Base-by-base conservation (phyloP, 495 filamentous ascomycete species). In the Penicillium steckii region DNA sequence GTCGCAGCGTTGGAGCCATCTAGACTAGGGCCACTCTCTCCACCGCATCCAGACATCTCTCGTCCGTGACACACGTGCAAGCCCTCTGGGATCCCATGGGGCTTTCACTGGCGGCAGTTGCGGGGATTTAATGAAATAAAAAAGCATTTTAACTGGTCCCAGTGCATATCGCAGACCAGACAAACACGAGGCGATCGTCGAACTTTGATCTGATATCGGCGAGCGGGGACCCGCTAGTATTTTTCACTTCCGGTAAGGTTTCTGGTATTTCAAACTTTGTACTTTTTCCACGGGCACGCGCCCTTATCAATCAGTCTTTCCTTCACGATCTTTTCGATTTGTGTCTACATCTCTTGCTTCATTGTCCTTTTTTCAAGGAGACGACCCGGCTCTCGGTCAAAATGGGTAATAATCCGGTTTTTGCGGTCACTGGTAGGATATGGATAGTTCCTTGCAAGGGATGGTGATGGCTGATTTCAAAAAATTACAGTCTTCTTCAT, bases 401-500 rank as follows among this genome's bases (percentile, higher is more conserved):
- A 3, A 50, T 50, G 53, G 53, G 53, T 12, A 55, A 50, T 24
- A 55, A 55, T 43, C 37, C 18, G 8, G 60, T 64, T 10, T 64
- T 64, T 50, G 60, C 60, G 32, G 60, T 64, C 23, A 64, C 60
- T 1, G 60, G 60, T 64, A 46, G 19, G 46, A 35, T 47, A n/a
- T 32, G n/a, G 2, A 32, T 13, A 12, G 29, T n/a, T 15, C 8
- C 3, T 37, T 17, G 13, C 33, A 37, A 37, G 33, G 33, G 33
- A 37, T 37, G 8, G 8, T 27, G 38, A 10, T 32, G 17, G 13
- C 48, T 52, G 46, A 46, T 26, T 22, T 15, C 24, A 37, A 15
- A 29, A 48, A 26, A 38, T 29, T 18, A n/a, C 22, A 77, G 77
- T 94, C 42, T 95, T 94, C 71, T 91, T 95, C 71, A 86, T 95